Base-by-base conservation (phyloP, 2,329 filamentous ascomycete species). In the Verticillium dahliae region DNA sequence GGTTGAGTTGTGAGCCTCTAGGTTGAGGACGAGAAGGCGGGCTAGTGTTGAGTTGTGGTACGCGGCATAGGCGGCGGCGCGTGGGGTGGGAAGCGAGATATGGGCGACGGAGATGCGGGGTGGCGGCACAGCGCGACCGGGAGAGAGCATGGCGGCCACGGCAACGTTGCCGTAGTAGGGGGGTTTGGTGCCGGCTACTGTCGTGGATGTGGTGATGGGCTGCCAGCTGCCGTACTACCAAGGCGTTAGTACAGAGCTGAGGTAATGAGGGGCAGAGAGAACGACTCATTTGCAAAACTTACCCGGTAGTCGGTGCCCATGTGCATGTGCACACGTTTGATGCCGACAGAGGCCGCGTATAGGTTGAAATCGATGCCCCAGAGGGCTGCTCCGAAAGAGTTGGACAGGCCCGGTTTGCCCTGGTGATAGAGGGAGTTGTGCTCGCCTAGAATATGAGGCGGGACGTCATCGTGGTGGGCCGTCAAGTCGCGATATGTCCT, bases 311-410 rank as follows among this genome's bases (percentile, higher is more conserved):
- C 80, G 14, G 83, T 86, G 11, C 85, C 86, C 75, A 83, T 81
- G 71, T 89, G 86, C 82, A 88, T 85, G 68, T 88, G 84, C 2
- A 85, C 78, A 22, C 85, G 80, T 55, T 74, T 74, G 72, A 89
- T 82, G 15, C 81, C 81, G 2, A 79, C 78, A 0, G 80, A 75
- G 1, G 85, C 86, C 60, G 78, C 79, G 68, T 81, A 84, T 6
- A 88, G 75, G 65, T 82, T 82, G 74, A 87, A 88, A 71, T 89
- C 85, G 13, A 88, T 68, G 31, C 78, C 83, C 86, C 85, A 89
- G 18, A 89, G 81, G 10, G 85, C 85, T 10, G 85, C 86, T 39
- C 86, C 86, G 69, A 89, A 89, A 0, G 83, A 78, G 73, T 89
- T 86, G 45, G 84, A 87, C 18, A 89, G 75, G 0, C 85, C 85